These are phyloP conservation scores for Mycena leptocephala DNA, from an alignment of 768 basidiomycete species.

Conservation along the genomic window DNA sequence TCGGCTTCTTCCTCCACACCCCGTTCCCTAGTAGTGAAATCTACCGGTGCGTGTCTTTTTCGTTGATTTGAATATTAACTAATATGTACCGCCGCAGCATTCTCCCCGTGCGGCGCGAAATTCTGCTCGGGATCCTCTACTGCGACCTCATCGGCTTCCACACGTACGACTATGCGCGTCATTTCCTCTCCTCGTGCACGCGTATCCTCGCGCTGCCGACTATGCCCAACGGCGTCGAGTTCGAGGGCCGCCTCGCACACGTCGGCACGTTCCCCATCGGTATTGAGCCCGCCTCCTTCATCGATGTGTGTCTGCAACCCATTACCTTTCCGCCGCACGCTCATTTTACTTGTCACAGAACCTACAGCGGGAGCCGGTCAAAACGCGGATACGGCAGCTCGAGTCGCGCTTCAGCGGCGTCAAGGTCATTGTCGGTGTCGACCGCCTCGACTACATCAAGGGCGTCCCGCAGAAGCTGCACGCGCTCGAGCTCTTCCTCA, in stretches of 20 bases:
- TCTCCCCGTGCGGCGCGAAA: slow-evolving; percentile 96
- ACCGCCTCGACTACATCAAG: slow-evolving; percentile 99
- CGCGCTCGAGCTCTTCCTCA: slow-evolving; percentile 95
- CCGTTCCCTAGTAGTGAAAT: slow-evolving; percentile 99
- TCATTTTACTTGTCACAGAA: slow-evolving; percentile 63
- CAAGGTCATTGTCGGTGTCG: slow-evolving; percentile 98
- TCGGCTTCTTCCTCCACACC: slow-evolving; percentile 98
- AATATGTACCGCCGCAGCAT: slow-evolving; percentile 70
- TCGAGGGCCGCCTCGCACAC: slow-evolving; percentile 94
- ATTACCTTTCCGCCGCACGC: neutral
- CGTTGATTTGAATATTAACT: neutral
- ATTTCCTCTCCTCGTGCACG: slow-evolving; percentile 98
- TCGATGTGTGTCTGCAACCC: slow-evolving; percentile 67
- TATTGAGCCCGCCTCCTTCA: slow-evolving; percentile 95
- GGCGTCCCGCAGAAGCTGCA: slow-evolving; percentile 99
- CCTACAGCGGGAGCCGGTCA: slow-evolving; percentile 85
- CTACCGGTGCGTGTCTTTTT: slow-evolving; percentile 79
- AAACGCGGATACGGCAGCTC: slow-evolving; percentile 84
- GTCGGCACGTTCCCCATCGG: slow-evolving; percentile 99
- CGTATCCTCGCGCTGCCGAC: slow-evolving; percentile 95
- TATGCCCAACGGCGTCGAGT: slow-evolving; percentile 98
- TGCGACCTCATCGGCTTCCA: slow-evolving; percentile 99
- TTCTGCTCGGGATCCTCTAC: slow-evolving; percentile 95
- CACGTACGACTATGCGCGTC: slow-evolving; percentile 99
- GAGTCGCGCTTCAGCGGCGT: slow-evolving; percentile 94